A percentile compares a stretch with the other conserved stretches of the same genome.
Evolutionary conservation across 176 grass and related monocot species (phyloP).

Genomic region (Carex littledalei): DNA sequence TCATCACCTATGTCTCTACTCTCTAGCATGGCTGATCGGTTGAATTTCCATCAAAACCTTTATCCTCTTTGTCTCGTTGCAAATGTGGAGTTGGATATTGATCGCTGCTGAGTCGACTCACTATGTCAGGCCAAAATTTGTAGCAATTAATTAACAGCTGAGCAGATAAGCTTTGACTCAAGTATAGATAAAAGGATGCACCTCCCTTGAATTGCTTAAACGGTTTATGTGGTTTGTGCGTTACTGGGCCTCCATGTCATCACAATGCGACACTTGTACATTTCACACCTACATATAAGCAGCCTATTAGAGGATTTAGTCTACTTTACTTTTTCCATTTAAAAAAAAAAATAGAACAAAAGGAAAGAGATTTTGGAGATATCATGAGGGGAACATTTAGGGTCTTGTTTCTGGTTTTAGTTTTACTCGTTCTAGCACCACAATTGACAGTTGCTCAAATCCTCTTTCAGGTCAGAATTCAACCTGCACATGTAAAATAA

Average conservation of each 20-base stretch:
- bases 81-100: background rate
- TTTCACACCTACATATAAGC: background rate
- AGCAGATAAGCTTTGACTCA: background rate
- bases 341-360: background rate
- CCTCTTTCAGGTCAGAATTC: slow-evolving; percentile 41
- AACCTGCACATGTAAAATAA: background rate
- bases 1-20: background rate
- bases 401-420: slow-evolving; percentile 12
- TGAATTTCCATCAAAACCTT: background rate
- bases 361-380: background rate
- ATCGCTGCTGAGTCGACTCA: background rate
- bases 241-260: background rate
- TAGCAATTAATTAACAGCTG: background rate
- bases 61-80: background rate
- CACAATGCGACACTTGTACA: background rate
- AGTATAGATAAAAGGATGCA: background rate
- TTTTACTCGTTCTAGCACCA: slow-evolving; percentile 27
- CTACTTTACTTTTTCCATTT: background rate
- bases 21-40: background rate
- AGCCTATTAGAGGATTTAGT: background rate
- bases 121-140: background rate
- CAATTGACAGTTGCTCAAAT: slow-evolving; percentile 23
- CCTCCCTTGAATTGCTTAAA: background rate
- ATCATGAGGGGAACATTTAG: background rate
- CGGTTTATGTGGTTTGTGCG: background rate